A percentile compares a stretch with the other conserved stretches of the same genome.
Conservation (phyloP, 2,329 filamentous ascomycete species). For the Claviceps sp. region DNA sequence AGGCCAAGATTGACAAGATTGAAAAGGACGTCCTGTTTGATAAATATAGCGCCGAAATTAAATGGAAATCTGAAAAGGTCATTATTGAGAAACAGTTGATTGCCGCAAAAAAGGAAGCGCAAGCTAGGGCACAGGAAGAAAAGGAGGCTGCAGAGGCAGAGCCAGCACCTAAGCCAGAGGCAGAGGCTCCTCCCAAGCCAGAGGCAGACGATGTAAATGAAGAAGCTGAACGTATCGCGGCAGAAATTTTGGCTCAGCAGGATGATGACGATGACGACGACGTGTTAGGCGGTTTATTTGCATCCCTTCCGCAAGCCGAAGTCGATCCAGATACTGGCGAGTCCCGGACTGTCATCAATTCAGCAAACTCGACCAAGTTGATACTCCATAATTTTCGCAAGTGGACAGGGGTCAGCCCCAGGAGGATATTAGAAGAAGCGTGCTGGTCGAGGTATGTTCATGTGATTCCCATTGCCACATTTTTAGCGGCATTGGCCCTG, state of each 20-base stretch:
- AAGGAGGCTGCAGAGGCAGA: conserved; percentile 11
- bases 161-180: conserved; percentile 6
- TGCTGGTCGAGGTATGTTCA: conserved; percentile 56
- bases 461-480: neutral
- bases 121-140: conserved; percentile 11
- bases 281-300: conserved; percentile 37
- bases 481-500: neutral
- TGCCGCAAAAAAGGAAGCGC: conserved; percentile 26
- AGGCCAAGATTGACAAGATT: conserved; percentile 62
- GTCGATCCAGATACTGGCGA: conserved; percentile 46
- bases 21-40: conserved; percentile 70
- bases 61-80: conserved; percentile 48
- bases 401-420: conserved; percentile 62
- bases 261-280: conserved; percentile 44
- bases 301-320: conserved; percentile 46
- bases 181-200: conserved; percentile 19
- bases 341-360: conserved; percentile 40
- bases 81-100: conserved; percentile 49
- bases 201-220: conserved; percentile 29
- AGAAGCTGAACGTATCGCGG: conserved; percentile 45
- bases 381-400: conserved; percentile 74
- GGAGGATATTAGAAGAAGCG: conserved; percentile 70
- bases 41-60: conserved; percentile 45
- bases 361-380: conserved; percentile 39
- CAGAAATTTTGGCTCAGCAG: conserved; percentile 42